Percentiles rank a stretch among this genome's conserved stretches.
Conservation (phyloP, 2,329 filamentous ascomycete genomes). For the Colletotrichum sojae region DNA sequence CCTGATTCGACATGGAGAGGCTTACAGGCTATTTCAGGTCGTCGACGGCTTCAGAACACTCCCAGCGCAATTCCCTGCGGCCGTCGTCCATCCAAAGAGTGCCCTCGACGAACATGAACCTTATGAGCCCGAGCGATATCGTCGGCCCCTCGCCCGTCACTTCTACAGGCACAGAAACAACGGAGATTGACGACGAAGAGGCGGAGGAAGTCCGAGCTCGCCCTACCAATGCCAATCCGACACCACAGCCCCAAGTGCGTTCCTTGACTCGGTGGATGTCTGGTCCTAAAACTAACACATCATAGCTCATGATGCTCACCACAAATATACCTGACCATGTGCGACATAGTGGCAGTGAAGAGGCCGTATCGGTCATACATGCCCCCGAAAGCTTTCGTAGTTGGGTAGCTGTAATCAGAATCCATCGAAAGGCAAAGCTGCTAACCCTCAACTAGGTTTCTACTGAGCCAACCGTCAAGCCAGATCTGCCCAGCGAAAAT, state of each 20-base stretch:
- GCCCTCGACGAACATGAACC: constrained; percentile 66
- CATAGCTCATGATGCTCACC: constrained; percentile 65
- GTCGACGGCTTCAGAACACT: constrained; percentile 53
- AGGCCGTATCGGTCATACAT: constrained; percentile 92
- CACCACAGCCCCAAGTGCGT: constrained; percentile 56
- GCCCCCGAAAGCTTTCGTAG: constrained; percentile 85
- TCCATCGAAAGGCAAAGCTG: background rate
- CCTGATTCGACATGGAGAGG: constrained; percentile 2
- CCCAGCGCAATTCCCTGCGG: constrained; percentile 63
- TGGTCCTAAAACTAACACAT: background rate
- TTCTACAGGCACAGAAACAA: constrained; percentile 85
- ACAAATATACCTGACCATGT: constrained; percentile 72
- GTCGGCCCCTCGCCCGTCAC: constrained; percentile 88
- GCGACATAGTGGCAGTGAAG: constrained; percentile 76
- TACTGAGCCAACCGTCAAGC: constrained; percentile 54
- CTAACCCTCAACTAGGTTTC: constrained; percentile 56
- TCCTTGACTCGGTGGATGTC: background rate
- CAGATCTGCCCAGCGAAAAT: constrained; percentile 52
- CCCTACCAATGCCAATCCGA: constrained; percentile 52
- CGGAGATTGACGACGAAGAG: constrained; percentile 86
- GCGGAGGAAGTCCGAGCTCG: constrained; percentile 70
- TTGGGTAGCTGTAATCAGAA: constrained; percentile 72
- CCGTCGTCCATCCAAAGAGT: constrained; percentile 65
- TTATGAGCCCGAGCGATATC: constrained; percentile 76
- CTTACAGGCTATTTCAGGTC: constrained; percentile 56